A percentile compares a stretch with the other conserved stretches of the same genome.
Conservation (phyloP, 2,329 filamentous ascomycete species). For the Epichloe gansuensis region DNA sequence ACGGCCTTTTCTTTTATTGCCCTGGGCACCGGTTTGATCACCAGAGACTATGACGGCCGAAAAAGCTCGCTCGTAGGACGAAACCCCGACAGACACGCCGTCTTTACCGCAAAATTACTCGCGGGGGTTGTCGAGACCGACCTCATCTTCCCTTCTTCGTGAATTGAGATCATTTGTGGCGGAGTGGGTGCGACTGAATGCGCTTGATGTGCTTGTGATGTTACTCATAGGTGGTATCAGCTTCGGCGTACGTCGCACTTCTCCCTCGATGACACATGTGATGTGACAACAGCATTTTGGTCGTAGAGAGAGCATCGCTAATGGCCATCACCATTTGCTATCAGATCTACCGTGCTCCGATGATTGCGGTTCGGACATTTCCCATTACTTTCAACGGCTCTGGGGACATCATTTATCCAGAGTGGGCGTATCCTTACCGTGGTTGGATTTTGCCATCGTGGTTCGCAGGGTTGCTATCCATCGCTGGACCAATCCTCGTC, state of each 20-base stretch:
- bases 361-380: constrained; percentile 45
- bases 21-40: not conserved
- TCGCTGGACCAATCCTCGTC: constrained; percentile 42
- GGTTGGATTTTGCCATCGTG: constrained; percentile 49
- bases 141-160: not conserved
- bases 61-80: not conserved
- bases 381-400: constrained; percentile 44
- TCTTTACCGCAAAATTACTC: constrained; percentile 8
- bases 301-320: not conserved
- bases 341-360: constrained; percentile 40
- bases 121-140: not conserved
- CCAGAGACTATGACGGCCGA: not conserved
- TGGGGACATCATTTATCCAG: constrained; percentile 48
- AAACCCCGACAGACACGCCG: constrained; percentile 9
- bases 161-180: constrained; percentile 12
- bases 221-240: constrained; percentile 29
- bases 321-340: not conserved
- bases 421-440: constrained; percentile 52
- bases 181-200: constrained; percentile 45
- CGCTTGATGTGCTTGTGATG: constrained; percentile 48
- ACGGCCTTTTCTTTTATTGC: too few relatives aligned
- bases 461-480: constrained; percentile 41
- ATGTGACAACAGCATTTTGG: too few relatives aligned
- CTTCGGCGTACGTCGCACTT: constrained; percentile 15
- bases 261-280: too few relatives aligned